A percentile compares a stretch with the other conserved stretches of the same genome.
phyloP scores from a whole-genome alignment of 768 basidiomycete genomes.

The Crepidotus variabilis region DNA sequence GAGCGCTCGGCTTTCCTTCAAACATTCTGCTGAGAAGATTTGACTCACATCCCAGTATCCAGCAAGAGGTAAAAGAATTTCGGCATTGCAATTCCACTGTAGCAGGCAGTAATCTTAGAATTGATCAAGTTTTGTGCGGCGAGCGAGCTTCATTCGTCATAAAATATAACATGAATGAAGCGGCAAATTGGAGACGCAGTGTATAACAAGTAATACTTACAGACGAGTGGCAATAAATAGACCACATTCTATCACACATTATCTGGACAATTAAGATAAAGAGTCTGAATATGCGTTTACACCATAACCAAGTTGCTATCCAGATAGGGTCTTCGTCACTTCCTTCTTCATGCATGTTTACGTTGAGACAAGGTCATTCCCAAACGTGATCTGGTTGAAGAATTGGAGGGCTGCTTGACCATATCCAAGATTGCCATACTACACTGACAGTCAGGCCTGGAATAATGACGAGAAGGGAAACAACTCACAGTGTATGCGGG shows the following conservation, averaged over 20 bases:
- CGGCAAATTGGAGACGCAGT: no score
- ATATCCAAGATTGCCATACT: constrained; percentile 30
- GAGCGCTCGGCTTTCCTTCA: neutral
- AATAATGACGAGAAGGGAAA: neutral
- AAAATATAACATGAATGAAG: no score
- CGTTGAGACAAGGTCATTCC: constrained; percentile 12
- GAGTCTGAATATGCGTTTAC: no score
- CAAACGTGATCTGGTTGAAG: constrained; percentile 39
- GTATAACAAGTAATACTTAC: no score
- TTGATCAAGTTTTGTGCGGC: no score
- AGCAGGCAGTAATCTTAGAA: constrained; percentile 44
- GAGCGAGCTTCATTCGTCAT: no score
- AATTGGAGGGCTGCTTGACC: constrained; percentile 43
- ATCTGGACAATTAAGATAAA: no score
- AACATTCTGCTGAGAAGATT: neutral
- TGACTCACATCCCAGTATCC: constrained; percentile 47
- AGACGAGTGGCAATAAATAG: no score
- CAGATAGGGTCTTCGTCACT: neutral
- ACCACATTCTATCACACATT: no score
- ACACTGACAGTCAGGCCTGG: neutral
- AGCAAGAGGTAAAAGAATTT: constrained; percentile 47
- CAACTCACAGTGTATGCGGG: constrained; percentile 38
- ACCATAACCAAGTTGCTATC: neutral
- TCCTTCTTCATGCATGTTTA: neutral
- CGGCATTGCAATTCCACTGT: constrained; percentile 51